Evolutionary conservation across 257 asterid species (phyloP), one percentile per base, ranked within the genome.

Genomic region (Datura wrightii): DNA sequence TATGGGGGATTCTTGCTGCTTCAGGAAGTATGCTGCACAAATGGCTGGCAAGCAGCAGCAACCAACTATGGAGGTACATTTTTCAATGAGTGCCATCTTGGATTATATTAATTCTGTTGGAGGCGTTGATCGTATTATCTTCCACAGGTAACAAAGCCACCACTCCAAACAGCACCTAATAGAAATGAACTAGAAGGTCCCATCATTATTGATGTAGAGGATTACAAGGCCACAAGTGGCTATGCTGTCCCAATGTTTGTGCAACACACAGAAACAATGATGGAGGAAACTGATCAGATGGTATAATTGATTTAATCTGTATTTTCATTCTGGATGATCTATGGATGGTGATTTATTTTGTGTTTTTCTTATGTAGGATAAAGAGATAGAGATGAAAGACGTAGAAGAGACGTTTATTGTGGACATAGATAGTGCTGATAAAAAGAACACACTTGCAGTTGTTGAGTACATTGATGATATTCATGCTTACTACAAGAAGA

Each of bases 221-320:
- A 89, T 11, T 59, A 82, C 70, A 80, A 84, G 84, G 19, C 84
- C 41, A 34, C 15, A 41, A 83, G 83, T 81, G 92, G 85, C 56
- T 67, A 87, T 18, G 93, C 88, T 62, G 93, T 92, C 74, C 95
- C 98, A 1, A 91, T 90, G 92, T 92, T 81, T 83, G 93, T 94
- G 82, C 96, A 89, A 46, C 96, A 94, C 84, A 91, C 97, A 18
- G 93, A 93, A 90, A 93, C 96, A 76, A 90, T 94, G 91, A 85
- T 93, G 85, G 93, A 93, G 84, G 97, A 96, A 86, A 92, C 92
- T 59, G 95, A 90, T 42, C 78, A 84, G 56, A 93, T 96, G 98
- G 99, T 94, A 66, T 66, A 92, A 46, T 18, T 46, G 53, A 19
- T 42, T 31, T 5, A 19, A 71, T 80, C 6, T 11, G 16, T 48